A percentile compares a stretch with the other conserved stretches of the same genome.
Conservation (phyloP, 352 stramenopile species). For the Pythium folliculosum region DNA sequence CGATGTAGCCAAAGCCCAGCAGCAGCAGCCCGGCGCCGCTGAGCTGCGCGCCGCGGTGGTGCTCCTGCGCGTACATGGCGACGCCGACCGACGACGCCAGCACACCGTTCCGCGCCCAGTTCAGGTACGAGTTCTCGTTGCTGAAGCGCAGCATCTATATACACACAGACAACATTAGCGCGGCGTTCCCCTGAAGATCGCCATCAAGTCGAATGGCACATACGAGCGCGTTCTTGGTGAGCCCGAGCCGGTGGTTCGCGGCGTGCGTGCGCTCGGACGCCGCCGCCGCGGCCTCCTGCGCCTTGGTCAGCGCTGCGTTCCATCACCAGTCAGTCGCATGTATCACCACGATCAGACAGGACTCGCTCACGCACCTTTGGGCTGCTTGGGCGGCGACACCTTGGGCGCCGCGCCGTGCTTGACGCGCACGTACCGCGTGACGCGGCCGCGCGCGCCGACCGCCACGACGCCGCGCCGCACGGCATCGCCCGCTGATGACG, state of each 20-base stretch:
- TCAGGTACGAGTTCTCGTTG: constrained; percentile 89
- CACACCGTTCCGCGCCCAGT: constrained; percentile 86
- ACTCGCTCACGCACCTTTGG: constrained; percentile 9
- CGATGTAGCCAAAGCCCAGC: constrained; percentile 87
- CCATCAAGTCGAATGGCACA: not conserved
- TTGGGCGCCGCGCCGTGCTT: constrained; percentile 9
- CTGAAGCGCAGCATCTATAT: constrained; percentile 76
- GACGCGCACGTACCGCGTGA: constrained; percentile 20
- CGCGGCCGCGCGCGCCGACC: constrained; percentile 6
- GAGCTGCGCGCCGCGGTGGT: constrained; percentile 82
- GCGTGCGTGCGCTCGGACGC: constrained; percentile 39
- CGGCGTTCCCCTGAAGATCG: no score
- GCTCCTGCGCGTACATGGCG: constrained; percentile 88
- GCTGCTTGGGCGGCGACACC: not conserved
- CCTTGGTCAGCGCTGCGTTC: constrained; percentile 8
- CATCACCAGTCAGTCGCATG: not conserved
- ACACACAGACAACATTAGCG: not conserved
- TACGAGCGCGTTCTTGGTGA: constrained; percentile 41
- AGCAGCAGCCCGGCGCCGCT: constrained; percentile 79
- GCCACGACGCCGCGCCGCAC: constrained; percentile 2
- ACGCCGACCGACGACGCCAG: constrained; percentile 80
- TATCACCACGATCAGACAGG: not conserved
- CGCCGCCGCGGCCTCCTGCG: constrained; percentile 30
- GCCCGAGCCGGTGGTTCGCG: constrained; percentile 34
- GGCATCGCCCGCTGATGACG: not conserved